Base-by-base conservation (phyloP, 176 grass and related monocot species). In the Bothriochloa decipiens region DNA sequence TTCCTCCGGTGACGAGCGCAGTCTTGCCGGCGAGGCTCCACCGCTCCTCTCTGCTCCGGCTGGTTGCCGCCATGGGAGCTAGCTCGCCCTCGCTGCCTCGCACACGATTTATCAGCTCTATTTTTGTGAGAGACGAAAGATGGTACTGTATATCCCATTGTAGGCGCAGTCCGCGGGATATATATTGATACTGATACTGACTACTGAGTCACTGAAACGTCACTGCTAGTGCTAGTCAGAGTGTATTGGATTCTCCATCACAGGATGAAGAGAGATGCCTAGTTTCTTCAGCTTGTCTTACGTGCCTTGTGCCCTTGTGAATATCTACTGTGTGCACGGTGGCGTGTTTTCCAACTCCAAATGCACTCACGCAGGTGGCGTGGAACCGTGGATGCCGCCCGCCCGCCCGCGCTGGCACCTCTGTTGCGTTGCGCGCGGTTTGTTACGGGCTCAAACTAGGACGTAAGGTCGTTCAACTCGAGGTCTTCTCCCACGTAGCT, bases 1-100 rank as follows among this genome's bases (percentile, higher is more conserved):
- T 88, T 27, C 86, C 86, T 73, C 81, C 81, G 40, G 86, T 88
- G 86, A 87, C 86, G 33, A 83, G 74, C 36, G 86, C 81, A 12
- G 81, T 88, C 43, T 65, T 66, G 43, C 81, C 81, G 29, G 65
- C 37, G 3, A 88, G 81, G 49, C 81, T 65, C 86, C 75, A 88
- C 76, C 81, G 18, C 16, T 79, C 53, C 46, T 75, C 74, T 1
- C 84, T 65, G 67, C 58, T 81, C 70, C 5, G 35, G 80, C 5
- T 37, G 65, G 4, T 11, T 2, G 50, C 75, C 8, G 12, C 29
- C 28, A n/a, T n/a, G 20, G 20, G 7, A 9, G 6, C 2, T 28
- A 41, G 36, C 18, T 70, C 10, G n/a, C 11, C 1, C 35, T 69
- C 3, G 20, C 3, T 0, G 7, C 39, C n/a, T 13, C 11, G 32